Evolutionary conservation across 345 rosid species (phyloP), one percentile per base, ranked within the genome.

Genomic region (Microcos paniculata): DNA sequence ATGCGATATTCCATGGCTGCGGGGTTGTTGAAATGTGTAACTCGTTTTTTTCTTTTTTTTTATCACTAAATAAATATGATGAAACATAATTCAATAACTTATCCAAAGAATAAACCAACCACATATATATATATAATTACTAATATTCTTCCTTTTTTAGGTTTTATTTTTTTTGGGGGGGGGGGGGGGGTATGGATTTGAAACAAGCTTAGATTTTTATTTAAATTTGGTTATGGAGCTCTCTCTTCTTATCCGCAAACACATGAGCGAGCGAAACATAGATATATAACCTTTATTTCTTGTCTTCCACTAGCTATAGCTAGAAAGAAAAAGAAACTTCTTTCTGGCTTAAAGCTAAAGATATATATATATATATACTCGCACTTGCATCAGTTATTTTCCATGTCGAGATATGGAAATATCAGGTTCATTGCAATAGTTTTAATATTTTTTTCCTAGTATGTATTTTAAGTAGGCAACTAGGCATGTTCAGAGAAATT

Each of bases 271-370:
- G 45, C 0, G 31, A 56, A 59, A 59, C 40, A 28, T 26, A 24
- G 31, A 57, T 35, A 35, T 35, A 11, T 23, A 57, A 24, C 33
- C 62, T 13, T 56, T 57, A 10, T 67, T 14, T 26, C 8, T 15
- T 26, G 38, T 26, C 9, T 48, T 68, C 23, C 71, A 67, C 56
- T 18, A 8, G 40, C 40, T 35, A 35, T 2, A 35, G 12, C 8
- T 4, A 28, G 62, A 58, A 58, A 58, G 12, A 67, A 7, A 30
- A 10, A 49, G 58, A 69, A 48, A 53, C 19, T 69, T 49, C 28
- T 49, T 48, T 48, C 16, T 30, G 43, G 28, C 72, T 49, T 69
- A 51, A 69, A 49, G 58, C 58, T 49, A 69, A 69, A 69, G 72
- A 69, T 16, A 46, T 26, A 14, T 9, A 42, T 16, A 1, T 35